Conservation (phyloP, 2,329 filamentous ascomycete genomes). For the Alternaria triticimaculans region DNA sequence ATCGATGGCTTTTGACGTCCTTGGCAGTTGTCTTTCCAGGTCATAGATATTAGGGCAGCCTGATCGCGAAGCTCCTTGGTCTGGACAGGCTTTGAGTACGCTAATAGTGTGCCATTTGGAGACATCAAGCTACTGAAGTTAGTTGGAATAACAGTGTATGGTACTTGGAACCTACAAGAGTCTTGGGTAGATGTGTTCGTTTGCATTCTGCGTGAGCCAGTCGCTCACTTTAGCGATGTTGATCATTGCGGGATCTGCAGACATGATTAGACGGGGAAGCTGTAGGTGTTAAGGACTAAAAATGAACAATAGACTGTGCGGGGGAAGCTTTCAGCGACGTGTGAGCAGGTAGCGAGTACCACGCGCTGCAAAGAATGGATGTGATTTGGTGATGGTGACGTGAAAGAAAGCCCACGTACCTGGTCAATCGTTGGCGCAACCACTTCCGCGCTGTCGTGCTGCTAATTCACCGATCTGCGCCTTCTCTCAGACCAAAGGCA, state of each 20-base stretch:
- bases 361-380: background rate
- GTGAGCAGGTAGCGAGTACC: background rate
- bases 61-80: constrained; percentile 58
- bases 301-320: background rate
- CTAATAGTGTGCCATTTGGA: constrained; percentile 58
- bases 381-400: constrained; percentile 2
- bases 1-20: constrained; percentile 24
- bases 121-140: constrained; percentile 54
- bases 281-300: constrained; percentile 5
- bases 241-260: constrained; percentile 46
- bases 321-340: background rate
- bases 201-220: constrained; percentile 53
- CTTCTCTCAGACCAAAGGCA: background rate
- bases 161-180: constrained; percentile 48
- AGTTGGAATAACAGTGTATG: constrained; percentile 1
- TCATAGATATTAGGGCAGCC: constrained; percentile 56
- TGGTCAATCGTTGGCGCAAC: constrained; percentile 17
- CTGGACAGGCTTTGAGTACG: constrained; percentile 57
- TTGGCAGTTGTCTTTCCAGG: constrained; percentile 55
- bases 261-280: constrained; percentile 18
- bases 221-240: constrained; percentile 54
- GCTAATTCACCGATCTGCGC: constrained; percentile 5
- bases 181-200: constrained; percentile 52
- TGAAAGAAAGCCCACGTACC: constrained; percentile 17
- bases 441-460: constrained; percentile 14